A percentile compares a stretch with the other conserved stretches of the same genome.
Evolutionary conservation across 2,329 filamentous ascomycete genomes (phyloP).

Genomic region (Talaromyces sp.): DNA sequence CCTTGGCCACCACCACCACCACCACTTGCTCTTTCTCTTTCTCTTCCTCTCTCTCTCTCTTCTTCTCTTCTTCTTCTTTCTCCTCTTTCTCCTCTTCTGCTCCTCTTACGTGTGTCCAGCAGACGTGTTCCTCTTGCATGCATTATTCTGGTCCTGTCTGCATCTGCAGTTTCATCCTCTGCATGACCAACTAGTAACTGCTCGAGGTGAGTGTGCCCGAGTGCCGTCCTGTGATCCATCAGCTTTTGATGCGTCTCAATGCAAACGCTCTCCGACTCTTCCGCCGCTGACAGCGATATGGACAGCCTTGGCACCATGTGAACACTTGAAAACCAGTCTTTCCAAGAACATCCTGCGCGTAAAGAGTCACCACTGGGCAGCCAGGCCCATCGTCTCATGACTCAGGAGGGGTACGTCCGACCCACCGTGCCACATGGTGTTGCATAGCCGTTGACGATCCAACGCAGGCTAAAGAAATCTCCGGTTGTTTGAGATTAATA

Average conservation of each 20-base stretch:
- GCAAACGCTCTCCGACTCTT: not conserved
- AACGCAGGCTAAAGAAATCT: not conserved
- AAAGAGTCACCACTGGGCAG: not conserved
- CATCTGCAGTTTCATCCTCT: not conserved
- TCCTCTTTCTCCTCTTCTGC: not conserved
- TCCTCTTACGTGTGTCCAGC: not conserved
- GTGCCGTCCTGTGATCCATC: not conserved
- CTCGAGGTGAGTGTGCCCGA: not conserved
- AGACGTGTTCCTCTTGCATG: not conserved
- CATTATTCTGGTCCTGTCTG: not conserved
- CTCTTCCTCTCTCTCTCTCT: not conserved
- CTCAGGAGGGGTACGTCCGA: not conserved
- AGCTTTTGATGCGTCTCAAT: not conserved
- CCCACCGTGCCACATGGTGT: conserved; percentile 4
- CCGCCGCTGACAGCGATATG: not conserved
- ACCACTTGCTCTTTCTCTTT: not conserved
- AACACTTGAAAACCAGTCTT: not conserved
- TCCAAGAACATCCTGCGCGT: not conserved
- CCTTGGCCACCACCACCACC: not conserved
- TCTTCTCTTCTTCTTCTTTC: not conserved
- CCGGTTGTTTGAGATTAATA: not conserved
- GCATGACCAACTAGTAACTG: too few species aligned
- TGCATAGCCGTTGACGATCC: conserved; percentile 4
- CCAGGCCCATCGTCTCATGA: not conserved
- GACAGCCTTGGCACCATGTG: not conserved